Evolutionary conservation across 805 yeast genomes (phyloP).

Genomic region (Kockiozyma suomiensis): DNA sequence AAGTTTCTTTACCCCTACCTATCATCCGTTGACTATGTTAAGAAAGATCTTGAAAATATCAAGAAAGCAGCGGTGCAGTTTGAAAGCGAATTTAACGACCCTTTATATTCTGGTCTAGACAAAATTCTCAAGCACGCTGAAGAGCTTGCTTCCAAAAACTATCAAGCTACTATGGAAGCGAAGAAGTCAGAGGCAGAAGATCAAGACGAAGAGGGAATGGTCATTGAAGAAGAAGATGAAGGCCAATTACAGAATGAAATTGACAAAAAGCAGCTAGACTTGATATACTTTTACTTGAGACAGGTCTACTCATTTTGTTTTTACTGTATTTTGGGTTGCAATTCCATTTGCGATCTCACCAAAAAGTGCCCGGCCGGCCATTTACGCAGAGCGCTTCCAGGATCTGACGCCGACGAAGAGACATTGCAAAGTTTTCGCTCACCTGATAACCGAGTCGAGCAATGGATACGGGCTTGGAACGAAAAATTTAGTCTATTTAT

Average conservation of each 20-base stretch:
- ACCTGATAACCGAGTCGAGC: slow-evolving; percentile 19
- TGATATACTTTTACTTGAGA: slow-evolving; percentile 27
- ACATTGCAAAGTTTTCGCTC: not conserved
- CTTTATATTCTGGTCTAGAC: slow-evolving; percentile 12
- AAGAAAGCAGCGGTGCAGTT: slow-evolving; percentile 19
- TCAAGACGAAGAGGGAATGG: slow-evolving; percentile 30
- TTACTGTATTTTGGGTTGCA: slow-evolving; percentile 27
- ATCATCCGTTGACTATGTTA: slow-evolving; percentile 11
- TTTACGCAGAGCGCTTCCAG: slow-evolving; percentile 21
- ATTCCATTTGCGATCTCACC: slow-evolving; percentile 25
- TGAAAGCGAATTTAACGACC: slow-evolving; percentile 24
- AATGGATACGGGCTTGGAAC: slow-evolving; percentile 31
- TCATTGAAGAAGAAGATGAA: slow-evolving; percentile 22
- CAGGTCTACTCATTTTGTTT: slow-evolving; percentile 31
- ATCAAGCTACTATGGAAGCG: slow-evolving; percentile 2
- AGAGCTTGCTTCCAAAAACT: slow-evolving; percentile 9
- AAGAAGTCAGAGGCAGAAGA: slow-evolving; percentile 5
- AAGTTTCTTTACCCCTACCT: slow-evolving; percentile 16
- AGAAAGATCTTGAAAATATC: slow-evolving; percentile 15
- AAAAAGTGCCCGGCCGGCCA: slow-evolving; percentile 32
- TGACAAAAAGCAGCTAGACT: slow-evolving; percentile 23
- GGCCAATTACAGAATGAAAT: not conserved
- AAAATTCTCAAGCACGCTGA: slow-evolving; percentile 19
- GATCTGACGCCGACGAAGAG: slow-evolving; percentile 11
- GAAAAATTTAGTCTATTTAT: slow-evolving; percentile 24